phyloP scores from a whole-genome alignment of 495 filamentous ascomycete species.

The Filosporella fistucella region DNA sequence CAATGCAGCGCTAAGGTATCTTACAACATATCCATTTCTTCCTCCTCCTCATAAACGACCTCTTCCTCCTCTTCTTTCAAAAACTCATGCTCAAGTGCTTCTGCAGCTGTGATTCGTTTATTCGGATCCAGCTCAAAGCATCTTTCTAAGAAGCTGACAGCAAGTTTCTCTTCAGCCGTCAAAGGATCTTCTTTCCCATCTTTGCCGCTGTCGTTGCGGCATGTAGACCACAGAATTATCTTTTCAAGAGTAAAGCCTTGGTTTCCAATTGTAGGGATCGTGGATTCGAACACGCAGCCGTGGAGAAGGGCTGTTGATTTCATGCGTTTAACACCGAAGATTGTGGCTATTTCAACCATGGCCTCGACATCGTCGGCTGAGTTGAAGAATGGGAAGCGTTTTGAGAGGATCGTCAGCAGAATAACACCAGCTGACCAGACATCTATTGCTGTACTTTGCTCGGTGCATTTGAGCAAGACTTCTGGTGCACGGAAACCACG shows the following conservation, averaged over 20 bases:
- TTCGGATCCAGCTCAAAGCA: conserved; percentile 70
- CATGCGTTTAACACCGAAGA: conserved; percentile 86
- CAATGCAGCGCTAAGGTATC: neutral
- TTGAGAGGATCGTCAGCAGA: conserved; percentile 81
- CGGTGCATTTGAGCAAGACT: conserved; percentile 95
- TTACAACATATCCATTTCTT: conserved; percentile 43
- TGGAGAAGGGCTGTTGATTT: conserved; percentile 75
- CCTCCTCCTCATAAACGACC: conserved; percentile 32
- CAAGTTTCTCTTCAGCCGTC: conserved; percentile 55
- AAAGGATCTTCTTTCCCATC: conserved; percentile 38
- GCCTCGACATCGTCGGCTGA: conserved; percentile 94
- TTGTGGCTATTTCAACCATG: conserved; percentile 92
- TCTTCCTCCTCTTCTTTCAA: conserved; percentile 35
- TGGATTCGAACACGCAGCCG: conserved; percentile 82
- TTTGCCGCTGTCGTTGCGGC: conserved; percentile 43
- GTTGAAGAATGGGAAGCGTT: conserved; percentile 97
- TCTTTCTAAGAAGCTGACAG: conserved; percentile 59
- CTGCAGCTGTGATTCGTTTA: conserved; percentile 65
- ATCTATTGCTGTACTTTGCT: conserved; percentile 93
- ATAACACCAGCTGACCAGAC: conserved; percentile 97
- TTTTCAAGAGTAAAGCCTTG: conserved; percentile 84
- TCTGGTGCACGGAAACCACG: conserved; percentile 94
- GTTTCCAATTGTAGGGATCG: conserved; percentile 82
- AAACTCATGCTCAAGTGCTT: conserved; percentile 75
- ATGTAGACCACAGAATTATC: conserved; percentile 88